Base-by-base conservation (phyloP, 106 monocot genomes). In the Gastrodia elata region DNA sequence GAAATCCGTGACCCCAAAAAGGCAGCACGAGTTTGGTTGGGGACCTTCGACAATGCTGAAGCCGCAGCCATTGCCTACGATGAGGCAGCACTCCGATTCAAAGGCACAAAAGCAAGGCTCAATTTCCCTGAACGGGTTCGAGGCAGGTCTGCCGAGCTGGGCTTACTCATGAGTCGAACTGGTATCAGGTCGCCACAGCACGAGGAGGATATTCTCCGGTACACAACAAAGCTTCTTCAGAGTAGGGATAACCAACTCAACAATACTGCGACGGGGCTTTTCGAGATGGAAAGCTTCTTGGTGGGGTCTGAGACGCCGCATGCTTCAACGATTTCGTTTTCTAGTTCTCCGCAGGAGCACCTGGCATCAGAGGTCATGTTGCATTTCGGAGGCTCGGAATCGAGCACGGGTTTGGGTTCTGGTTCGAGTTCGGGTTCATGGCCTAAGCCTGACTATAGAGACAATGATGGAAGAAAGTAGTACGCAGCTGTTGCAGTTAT, bases 1-100 rank as follows among this genome's bases (percentile, higher is more conserved):
- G 92, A 92, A 80, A 92, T 92, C 65, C 73, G 92, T 22, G 92
- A 92, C 57, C 92, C 92, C 8, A 84, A 82, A 68, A 92, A 86
- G 74, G 86, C 88, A 0, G 85, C 85, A 8, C 75, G 92, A 4
- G 92, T 92, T 13, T 92, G 92, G 92, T 82, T 92, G 2, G 92
- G 88, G 30, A 88, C 91, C 68, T 92, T 92, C 52, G 88, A 92
- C 71, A 92, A 86, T 4, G 88, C 91, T 2, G 88, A 92, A 75
- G 88, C 56, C 28, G 92, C 92, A 0, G 88, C 86, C 41, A 71
- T 73, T 0, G 87, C 87, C 35, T 87, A 87, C 61, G 87, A 87
- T 55, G 72, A 80, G 55, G 87, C 87, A 0, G 83, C 87, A 20
- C 64, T 87, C 6, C 56, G 68, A 70, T 83, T 87, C 78, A 87